A percentile compares a stretch with the other conserved stretches of the same genome.
Conservation (phyloP, 441 rosid genomes). For the Francoa sonchifolia region DNA sequence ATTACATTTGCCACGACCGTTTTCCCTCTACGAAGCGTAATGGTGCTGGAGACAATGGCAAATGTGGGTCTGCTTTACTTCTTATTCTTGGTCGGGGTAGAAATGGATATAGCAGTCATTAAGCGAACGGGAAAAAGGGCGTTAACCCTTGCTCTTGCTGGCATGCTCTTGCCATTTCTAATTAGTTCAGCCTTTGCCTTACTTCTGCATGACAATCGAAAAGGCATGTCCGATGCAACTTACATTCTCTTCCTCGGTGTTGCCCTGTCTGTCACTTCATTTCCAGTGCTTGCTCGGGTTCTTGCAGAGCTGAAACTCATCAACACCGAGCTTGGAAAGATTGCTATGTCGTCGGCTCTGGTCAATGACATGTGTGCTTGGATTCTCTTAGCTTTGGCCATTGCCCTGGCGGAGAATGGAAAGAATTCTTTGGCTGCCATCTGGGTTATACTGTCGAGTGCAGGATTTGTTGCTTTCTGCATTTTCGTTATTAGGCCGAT, state of each 20-base stretch:
- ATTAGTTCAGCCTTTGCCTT: constrained; percentile 46
- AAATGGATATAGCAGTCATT: constrained; percentile 75
- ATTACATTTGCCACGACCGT: constrained; percentile 24
- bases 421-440: constrained; percentile 42
- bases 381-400: constrained; percentile 71
- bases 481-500: constrained; percentile 53
- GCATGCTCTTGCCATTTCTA: constrained; percentile 76
- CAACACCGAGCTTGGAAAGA: constrained; percentile 68
- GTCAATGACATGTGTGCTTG: constrained; percentile 86
- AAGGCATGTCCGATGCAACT: constrained; percentile 29
- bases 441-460: constrained; percentile 58
- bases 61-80: constrained; percentile 81
- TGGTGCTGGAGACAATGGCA: constrained; percentile 99
- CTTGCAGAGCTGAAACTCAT: constrained; percentile 88
- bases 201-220: constrained; percentile 16
- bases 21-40: constrained; percentile 78
- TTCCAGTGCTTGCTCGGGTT: constrained; percentile 81
- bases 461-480: constrained; percentile 38
- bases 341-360: constrained; percentile 88
- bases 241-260: constrained; percentile 75
- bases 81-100: constrained; percentile 85
- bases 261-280: constrained; percentile 83
- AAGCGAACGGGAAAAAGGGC: constrained; percentile 53
- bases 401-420: constrained; percentile 66
- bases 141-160: constrained; percentile 47